These are phyloP conservation scores for Datura wrightii DNA, from an alignment of 257 asterid genomes.

Conservation along the genomic window DNA sequence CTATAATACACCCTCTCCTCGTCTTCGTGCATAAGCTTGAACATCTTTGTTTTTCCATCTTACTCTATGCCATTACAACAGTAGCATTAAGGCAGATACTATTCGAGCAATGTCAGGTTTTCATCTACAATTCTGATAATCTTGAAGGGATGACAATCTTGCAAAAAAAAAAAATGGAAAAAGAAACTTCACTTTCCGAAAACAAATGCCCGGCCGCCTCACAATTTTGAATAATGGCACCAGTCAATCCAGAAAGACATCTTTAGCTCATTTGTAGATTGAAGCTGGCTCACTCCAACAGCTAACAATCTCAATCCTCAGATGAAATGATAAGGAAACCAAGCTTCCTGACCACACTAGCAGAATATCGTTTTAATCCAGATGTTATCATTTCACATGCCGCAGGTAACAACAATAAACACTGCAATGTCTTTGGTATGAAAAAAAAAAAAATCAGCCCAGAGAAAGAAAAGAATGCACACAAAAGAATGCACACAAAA, in stretches of 20 bases:
- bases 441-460: not conserved
- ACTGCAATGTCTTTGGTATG: not conserved
- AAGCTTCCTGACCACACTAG: not conserved
- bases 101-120: not conserved
- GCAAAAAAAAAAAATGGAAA: not conserved
- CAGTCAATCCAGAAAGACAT: not conserved
- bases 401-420: not conserved
- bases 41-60: not conserved
- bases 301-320: not conserved
- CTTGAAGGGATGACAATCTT: not conserved
- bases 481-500: not conserved
- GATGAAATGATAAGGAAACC: not conserved
- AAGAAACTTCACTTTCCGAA: not conserved
- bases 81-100: not conserved
- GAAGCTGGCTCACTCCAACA: not conserved
- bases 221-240: not conserved
- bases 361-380: not conserved
- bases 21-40: not conserved
- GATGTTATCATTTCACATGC: not conserved
- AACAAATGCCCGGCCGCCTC: not conserved
- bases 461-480: not conserved
- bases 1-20: not conserved
- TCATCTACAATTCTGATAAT: not conserved
- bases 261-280: not conserved
- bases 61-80: not conserved